A percentile compares a stretch with the other conserved stretches of the same genome.
phyloP scores from a whole-genome alignment of 805 yeast species.

The Pichia pseudocactophila region DNA sequence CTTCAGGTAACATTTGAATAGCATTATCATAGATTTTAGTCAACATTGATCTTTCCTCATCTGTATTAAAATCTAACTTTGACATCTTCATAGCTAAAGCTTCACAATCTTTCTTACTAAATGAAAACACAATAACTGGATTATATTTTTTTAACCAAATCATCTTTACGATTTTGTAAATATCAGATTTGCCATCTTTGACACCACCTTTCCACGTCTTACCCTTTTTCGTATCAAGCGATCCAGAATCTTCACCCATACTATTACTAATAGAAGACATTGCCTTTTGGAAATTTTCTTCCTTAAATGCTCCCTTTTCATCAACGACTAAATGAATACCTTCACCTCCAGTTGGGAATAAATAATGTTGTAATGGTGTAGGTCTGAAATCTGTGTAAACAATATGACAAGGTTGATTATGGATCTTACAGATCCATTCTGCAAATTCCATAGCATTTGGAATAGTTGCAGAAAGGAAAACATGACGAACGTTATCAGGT shows the following conservation, averaged over 20 bases:
- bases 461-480: conserved; percentile 86
- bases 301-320: conserved; percentile 92
- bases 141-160: conserved; percentile 93
- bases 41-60: conserved; percentile 87
- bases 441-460: conserved; percentile 99
- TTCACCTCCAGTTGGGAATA: conserved; percentile 97
- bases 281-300: conserved; percentile 96
- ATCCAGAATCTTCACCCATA: conserved; percentile 74
- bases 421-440: conserved; percentile 95
- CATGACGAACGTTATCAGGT: conserved; percentile 92
- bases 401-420: conserved; percentile 94
- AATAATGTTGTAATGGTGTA: conserved; percentile 93
- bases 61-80: conserved; percentile 86
- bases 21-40: conserved; percentile 89
- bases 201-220: conserved; percentile 84
- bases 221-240: conserved; percentile 47
- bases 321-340: conserved; percentile 97
- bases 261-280: conserved; percentile 86
- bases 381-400: conserved; percentile 99
- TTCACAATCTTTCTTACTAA: conserved; percentile 95
- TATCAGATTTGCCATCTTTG: conserved; percentile 60
- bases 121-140: conserved; percentile 98
- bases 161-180: conserved; percentile 94
- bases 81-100: conserved; percentile 91
- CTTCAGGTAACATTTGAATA: conserved; percentile 75